phyloP scores from a whole-genome alignment of 441 rosid species.

The Croton setiger region DNA sequence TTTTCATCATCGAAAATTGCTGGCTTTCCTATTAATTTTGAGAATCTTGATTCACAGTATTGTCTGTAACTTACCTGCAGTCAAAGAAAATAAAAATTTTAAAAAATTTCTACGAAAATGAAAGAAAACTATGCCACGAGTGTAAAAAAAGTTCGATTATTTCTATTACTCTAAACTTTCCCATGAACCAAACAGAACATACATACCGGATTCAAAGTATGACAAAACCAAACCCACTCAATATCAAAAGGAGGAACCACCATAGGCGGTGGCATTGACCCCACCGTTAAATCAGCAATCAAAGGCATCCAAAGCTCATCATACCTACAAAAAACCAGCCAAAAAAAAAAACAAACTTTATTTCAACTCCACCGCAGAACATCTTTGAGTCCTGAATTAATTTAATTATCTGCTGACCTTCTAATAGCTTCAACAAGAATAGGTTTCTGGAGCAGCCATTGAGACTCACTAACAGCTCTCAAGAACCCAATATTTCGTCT shows the following conservation, averaged over 20 bases:
- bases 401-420: slow-evolving; percentile 36
- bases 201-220: slow-evolving; percentile 85
- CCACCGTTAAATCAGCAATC: slow-evolving; percentile 66
- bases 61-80: slow-evolving; percentile 55
- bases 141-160: no score
- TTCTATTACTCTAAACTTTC: slow-evolving; percentile 16
- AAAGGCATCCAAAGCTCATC: slow-evolving; percentile 96
- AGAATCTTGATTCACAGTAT: slow-evolving; percentile 72
- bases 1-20: slow-evolving; percentile 65
- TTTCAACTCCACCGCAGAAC: slow-evolving; percentile 18
- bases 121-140: neutral
- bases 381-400: neutral
- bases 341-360: neutral
- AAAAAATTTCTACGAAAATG: neutral
- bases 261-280: slow-evolving; percentile 56
- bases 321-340: slow-evolving; percentile 47
- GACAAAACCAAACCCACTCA: slow-evolving; percentile 98
- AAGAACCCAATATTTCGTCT: slow-evolving; percentile 55
- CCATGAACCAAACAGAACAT: slow-evolving; percentile 28
- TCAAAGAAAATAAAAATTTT: neutral
- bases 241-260: slow-evolving; percentile 84
- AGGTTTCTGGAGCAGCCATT: slow-evolving; percentile 60
- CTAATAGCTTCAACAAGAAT: slow-evolving; percentile 61
- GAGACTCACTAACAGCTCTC: slow-evolving; percentile 52
- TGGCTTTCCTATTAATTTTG: slow-evolving; percentile 69